Evolutionary conservation across 257 asterid species (phyloP), one percentile per base, ranked within the genome.

Genomic region (Nemophila menziesii): DNA sequence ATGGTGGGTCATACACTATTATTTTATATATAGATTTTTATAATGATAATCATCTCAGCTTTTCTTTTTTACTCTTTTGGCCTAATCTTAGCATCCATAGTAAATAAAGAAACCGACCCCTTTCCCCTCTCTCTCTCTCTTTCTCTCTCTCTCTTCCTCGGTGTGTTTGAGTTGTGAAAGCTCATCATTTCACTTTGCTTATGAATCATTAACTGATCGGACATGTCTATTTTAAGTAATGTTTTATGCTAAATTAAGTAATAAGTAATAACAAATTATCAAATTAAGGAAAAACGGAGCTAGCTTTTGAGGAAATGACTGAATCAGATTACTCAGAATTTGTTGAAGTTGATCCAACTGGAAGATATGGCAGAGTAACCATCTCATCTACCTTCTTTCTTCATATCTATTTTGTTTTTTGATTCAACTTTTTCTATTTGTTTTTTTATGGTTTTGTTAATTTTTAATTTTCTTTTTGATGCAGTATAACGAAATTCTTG

Each of bases 301-400:
- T 34, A 16, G 20, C 23, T 1, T 52, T 46, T 20, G 49, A 16
- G 53, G 59, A 46, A 36, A 71, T 71, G 78, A 66, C 55, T 42
- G 71, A 62, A 46, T 34, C 71, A 33, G 70, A 71, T 49, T 33
- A 36, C 45, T 58, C 68, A 16, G 74, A 66, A 43, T 66, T 66
- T 56, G 78, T 66, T 52, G 78, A 71, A 62, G 71, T 71, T 50
- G 78, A 71, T 71, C 78, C 74, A 44, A 58, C 74, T 21, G 78
- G 74, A 48, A 71, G 78, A 71, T 71, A 71, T 58, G 74, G 78
- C 53, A 71, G 78, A 46, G 78, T 71, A 62, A 34, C 17, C 23
- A 12, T 5, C 26, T 41, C n/a, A n/a, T n/a, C n/a, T n/a, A n/a
- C n/a, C n/a, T n/a, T n/a, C 15, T 22, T 44, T 20, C 7, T 34